phyloP scores from a whole-genome alignment of 108 stramenopile genomes.

The Bacterosira constricta region DNA sequence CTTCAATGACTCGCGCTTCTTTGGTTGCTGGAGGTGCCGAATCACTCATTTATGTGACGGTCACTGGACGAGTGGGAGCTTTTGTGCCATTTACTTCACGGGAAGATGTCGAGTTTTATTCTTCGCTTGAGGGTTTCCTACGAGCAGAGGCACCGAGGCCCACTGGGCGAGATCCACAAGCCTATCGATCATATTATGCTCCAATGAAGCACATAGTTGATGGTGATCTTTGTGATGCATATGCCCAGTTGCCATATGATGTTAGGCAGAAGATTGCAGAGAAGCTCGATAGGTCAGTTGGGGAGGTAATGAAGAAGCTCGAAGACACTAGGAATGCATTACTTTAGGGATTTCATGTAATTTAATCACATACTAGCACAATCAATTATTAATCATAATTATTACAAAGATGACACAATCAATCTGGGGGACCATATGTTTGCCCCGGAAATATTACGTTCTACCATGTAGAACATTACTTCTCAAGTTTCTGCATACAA shows the following conservation, averaged over 20 bases:
- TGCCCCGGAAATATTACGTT: no score
- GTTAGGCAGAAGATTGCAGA: conserved; percentile 89
- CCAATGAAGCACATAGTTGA: conserved; percentile 94
- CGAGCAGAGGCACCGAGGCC: conserved; percentile 78
- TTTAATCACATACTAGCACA: no score
- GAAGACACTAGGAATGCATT: conserved; percentile 86
- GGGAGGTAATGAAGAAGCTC: conserved; percentile 95
- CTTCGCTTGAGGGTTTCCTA: conserved; percentile 89
- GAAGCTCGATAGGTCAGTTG: conserved; percentile 88
- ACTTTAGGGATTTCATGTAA: no score
- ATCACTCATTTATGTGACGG: conserved; percentile 92
- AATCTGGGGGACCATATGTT: no score
- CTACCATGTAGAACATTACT: no score
- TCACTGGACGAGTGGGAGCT: conserved; percentile 93
- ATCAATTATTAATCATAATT: no score
- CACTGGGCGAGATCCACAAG: conserved; percentile 92
- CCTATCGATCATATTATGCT: conserved; percentile 93
- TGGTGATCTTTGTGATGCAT: conserved; percentile 96
- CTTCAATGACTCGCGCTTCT: conserved; percentile 87
- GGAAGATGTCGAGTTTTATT: conserved; percentile 96
- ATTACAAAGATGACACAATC: no score
- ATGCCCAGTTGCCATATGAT: conserved; percentile 67
- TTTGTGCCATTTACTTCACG: conserved; percentile 91
- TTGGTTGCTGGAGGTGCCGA: conserved; percentile 90
- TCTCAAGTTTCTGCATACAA: no score